Conservation (phyloP, 192 early-diverging fungal species). For the Coemansia javaensis region DNA sequence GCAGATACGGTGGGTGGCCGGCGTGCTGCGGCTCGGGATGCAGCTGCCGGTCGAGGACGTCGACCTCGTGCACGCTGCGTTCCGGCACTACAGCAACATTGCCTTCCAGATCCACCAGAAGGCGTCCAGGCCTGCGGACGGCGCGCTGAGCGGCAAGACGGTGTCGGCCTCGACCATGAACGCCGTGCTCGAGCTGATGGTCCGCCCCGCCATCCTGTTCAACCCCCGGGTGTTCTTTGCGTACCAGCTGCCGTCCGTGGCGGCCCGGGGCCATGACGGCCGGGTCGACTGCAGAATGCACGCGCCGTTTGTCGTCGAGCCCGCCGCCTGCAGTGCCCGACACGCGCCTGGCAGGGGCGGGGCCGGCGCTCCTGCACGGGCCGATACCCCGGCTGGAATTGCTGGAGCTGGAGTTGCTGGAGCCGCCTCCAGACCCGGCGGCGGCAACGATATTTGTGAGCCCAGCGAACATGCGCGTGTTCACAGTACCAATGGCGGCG, state of each 20-base stretch:
- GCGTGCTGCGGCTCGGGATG: slow-evolving; percentile 35
- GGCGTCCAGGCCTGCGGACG: background rate
- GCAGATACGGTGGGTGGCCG: slow-evolving; percentile 38
- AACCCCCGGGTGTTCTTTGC: slow-evolving; percentile 44
- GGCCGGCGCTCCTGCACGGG: too few species aligned
- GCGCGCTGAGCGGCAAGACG: too few species aligned
- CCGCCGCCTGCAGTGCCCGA: too few species aligned
- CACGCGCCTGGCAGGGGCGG: too few species aligned
- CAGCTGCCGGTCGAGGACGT: slow-evolving; percentile 40
- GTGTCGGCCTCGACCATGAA: too few species aligned
- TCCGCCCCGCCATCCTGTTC: slow-evolving; percentile 26
- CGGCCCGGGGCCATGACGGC: background rate
- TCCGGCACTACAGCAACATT: slow-evolving; percentile 34
- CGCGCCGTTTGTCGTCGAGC: background rate
- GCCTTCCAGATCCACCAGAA: slow-evolving; percentile 11
- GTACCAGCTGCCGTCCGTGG: slow-evolving; percentile 19
- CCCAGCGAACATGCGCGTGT: too few species aligned
- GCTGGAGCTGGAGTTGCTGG: too few species aligned
- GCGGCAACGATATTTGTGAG: too few species aligned
- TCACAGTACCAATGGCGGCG: too few species aligned
- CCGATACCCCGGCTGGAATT: too few species aligned
- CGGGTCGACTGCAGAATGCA: background rate
- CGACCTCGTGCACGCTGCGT: slow-evolving; percentile 17
- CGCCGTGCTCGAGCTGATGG: slow-evolving; percentile 24
- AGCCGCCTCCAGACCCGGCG: too few species aligned